phyloP scores from a whole-genome alignment of 768 basidiomycete species.

The Boletus barrowsii region DNA sequence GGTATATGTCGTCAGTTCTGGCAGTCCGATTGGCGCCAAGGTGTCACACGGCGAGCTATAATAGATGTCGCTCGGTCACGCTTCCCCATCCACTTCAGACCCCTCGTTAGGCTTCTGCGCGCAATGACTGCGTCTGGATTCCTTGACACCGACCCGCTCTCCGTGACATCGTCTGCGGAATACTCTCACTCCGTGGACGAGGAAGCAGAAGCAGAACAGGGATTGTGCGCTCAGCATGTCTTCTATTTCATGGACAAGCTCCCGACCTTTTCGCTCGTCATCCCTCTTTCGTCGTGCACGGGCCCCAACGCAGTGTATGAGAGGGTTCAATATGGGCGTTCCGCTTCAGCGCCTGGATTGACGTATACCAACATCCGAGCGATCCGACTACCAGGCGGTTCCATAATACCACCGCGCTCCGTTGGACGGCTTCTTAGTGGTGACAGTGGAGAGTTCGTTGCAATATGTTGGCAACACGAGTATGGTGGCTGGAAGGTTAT shows the following conservation, averaged over 20 bases:
- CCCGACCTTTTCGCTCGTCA: constrained; percentile 70
- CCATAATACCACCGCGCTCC: constrained; percentile 62
- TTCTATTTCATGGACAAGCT: constrained; percentile 75
- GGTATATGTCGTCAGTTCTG: constrained; percentile 82
- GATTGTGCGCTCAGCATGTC: constrained; percentile 64
- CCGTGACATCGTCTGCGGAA: constrained; percentile 42
- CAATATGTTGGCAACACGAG: constrained; percentile 76
- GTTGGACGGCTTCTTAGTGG: constrained; percentile 68
- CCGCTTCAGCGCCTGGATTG: constrained; percentile 45
- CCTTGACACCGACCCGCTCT: constrained; percentile 68
- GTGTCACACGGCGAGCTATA: constrained; percentile 68
- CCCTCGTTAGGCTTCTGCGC: constrained; percentile 68
- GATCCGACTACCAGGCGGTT: constrained; percentile 74
- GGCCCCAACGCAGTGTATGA: constrained; percentile 75
- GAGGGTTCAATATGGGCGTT: constrained; percentile 54
- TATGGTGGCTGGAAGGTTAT: constrained; percentile 87
- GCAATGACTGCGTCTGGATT: constrained; percentile 77
- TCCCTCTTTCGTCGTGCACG: constrained; percentile 57
- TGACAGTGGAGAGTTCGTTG: constrained; percentile 61
- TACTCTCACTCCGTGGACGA: constrained; percentile 39
- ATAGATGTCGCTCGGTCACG: constrained; percentile 79
- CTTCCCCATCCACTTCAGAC: constrained; percentile 76
- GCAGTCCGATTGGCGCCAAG: constrained; percentile 69
- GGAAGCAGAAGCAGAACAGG: constrained; percentile 46
- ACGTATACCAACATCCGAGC: constrained; percentile 65